phyloP scores from a whole-genome alignment of 2,329 filamentous ascomycete species.

The Colletotrichum destructivum region DNA sequence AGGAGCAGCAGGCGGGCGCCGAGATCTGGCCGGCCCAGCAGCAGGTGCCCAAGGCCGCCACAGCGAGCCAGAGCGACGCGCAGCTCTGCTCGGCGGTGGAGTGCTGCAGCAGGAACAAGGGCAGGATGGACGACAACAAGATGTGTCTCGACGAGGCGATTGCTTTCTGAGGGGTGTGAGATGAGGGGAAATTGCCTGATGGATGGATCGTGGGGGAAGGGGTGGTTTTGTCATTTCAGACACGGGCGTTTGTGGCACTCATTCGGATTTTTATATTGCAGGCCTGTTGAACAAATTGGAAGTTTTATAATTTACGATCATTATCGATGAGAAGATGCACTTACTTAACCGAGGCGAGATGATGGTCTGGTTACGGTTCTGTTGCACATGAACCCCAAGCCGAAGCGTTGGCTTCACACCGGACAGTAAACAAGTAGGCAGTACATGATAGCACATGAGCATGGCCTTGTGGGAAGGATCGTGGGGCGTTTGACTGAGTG shows the following conservation, averaged over 20 bases:
- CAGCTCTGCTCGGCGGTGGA: constrained; percentile 55
- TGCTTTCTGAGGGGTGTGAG: constrained; percentile 28
- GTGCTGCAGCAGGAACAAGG: constrained; percentile 46
- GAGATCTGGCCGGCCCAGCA: constrained; percentile 69
- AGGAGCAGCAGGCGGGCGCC: constrained; percentile 59
- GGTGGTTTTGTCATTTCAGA: not conserved
- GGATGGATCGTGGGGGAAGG: not conserved
- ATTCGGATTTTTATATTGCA: not conserved
- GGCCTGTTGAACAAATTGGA: not conserved
- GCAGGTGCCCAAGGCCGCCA: constrained; percentile 48
- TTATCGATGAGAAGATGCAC: too few relatives aligned
- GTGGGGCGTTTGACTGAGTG: too few relatives aligned
- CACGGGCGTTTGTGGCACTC: constrained; percentile 12
- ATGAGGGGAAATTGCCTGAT: too few relatives aligned
- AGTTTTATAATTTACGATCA: too few relatives aligned
- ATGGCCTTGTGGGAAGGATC: too few relatives aligned
- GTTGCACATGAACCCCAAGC: too few relatives aligned
- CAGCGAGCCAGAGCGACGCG: constrained; percentile 48
- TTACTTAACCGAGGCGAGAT: too few relatives aligned
- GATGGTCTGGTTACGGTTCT: too few relatives aligned
- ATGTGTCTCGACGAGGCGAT: constrained; percentile 44
- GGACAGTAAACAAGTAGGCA: too few relatives aligned
- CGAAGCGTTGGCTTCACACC: too few relatives aligned
- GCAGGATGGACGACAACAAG: constrained; percentile 38
- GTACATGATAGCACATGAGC: too few relatives aligned